A percentile compares a stretch with the other conserved stretches of the same genome.
Evolutionary conservation across 148 eudicot species (phyloP).

Genomic region (Rhododendron henanense): DNA sequence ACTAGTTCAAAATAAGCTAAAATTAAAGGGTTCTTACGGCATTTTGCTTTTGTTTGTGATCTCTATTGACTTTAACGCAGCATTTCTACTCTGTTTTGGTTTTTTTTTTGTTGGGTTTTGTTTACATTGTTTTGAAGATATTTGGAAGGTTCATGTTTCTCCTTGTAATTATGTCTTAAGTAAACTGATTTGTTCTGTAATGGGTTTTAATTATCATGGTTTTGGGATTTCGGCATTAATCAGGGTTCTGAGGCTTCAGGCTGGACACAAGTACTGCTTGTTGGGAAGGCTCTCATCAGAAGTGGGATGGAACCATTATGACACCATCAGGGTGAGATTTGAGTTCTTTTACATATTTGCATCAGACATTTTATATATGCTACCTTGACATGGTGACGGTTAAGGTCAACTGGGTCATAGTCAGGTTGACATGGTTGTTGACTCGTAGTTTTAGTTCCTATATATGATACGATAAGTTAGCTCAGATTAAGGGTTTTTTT

Average conservation of each 20-base stretch:
- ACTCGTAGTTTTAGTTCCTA: not conserved
- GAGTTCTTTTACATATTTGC: not conserved
- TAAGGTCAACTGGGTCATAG: not conserved
- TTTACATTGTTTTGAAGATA: not conserved
- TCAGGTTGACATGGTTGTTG: not conserved
- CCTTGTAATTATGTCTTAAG: not conserved
- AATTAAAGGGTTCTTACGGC: too few species aligned
- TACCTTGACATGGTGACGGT: not conserved
- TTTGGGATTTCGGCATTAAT: not conserved
- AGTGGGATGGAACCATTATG: slow-evolving; percentile 80
- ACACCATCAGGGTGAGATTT: slow-evolving; percentile 55
- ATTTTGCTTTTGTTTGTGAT: not conserved
- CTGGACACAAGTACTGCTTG: slow-evolving; percentile 79
- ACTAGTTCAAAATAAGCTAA: slow-evolving; percentile 46
- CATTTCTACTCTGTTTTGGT: not conserved
- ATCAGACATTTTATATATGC: not conserved
- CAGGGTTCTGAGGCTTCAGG: slow-evolving; percentile 74
- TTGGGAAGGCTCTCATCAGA: slow-evolving; percentile 64
- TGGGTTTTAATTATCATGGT: not conserved
- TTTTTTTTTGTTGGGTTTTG: not conserved
- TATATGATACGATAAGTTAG: not conserved
- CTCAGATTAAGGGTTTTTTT: not conserved
- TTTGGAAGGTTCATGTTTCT: not conserved
- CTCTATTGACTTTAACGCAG: not conserved
- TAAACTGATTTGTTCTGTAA: not conserved